Base-by-base conservation (phyloP, 2,329 filamentous ascomycete species). In the Fusarium irregulare region DNA sequence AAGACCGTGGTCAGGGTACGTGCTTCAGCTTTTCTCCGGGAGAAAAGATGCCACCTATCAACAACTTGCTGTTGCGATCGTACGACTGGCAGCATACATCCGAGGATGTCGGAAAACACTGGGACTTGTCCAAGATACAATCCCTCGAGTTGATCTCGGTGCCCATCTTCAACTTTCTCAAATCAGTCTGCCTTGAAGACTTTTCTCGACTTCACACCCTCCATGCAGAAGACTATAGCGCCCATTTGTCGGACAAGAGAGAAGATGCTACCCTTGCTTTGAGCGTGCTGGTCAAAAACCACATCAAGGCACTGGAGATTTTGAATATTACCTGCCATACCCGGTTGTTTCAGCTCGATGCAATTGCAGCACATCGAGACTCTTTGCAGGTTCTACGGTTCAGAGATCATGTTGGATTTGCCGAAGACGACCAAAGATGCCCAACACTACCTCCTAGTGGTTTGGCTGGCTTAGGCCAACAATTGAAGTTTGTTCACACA, bases 1-100 rank as follows among this genome's bases (percentile, higher is more conserved):
- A 80, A 30, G 83, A 84, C 56, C 73, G 80, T 13, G 83, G 83
- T 2, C 82, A 84, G 56, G 83, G 83, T 6, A 83, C 80, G 16
- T 80, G 76, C 46, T 85, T 86, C 68, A 64, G 63, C 4, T 85
- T 86, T 32, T 41, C 56, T 0, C 64, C 64, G 0, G 75, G 72
- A 20, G 83, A 86, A 57, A 77, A 81, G 13, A 73, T 86, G 25
- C 84, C 84, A 2, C 74, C 83, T 0, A 71, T 86, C 7, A 71
- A 70, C 21, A 78, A 83, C 10, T 75, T 86, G 6, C 75, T 72
- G 2, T 74, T 87, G 40, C 80, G 79, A 50, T 84, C 82, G 3
- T 86, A 87, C 66, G 81, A 86, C 75, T 86, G 85, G 85, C 75
- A 79, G 12, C 85, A 86, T 65, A 75, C 74, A 2, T 49, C 69